Base-by-base conservation (phyloP, 2,329 filamentous ascomycete genomes). In the Chrysoporthe cubensis region DNA sequence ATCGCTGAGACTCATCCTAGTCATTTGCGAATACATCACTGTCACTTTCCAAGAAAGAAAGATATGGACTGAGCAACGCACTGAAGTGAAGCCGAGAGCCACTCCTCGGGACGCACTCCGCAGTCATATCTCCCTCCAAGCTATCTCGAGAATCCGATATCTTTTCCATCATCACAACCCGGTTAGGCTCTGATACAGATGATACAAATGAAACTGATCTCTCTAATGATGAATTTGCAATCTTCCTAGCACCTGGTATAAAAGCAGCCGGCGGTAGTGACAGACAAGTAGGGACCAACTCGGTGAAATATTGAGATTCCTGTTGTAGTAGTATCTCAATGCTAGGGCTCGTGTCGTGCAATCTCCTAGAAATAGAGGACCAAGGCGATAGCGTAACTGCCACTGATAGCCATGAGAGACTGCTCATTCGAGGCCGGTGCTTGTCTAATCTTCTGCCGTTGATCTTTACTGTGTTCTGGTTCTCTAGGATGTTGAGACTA, bases 1-100 rank as follows among this genome's bases (percentile, higher is more conserved):
- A 34, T 32, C 26, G 16, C 14, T 13, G 21, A 9, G 32, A 13
- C 26, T 16, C 21, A 32, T 40, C 37, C 37, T 9, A 5, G 37
- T 9, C 4, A 9, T 40, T 40, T 40, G 37, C 37, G 37, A 40
- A 40, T 40, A 7, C 7, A 34, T 6, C 26, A 16, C 32, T 16
- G 3, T 32, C 21, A 32, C 26, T 16, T 16, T 34, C 50, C 1
- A 11, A 32, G 26, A 54, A 54, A 34, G 50, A 54, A 8, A 11
- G 13, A 32, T 21, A 9, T 16, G 21, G 50, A 4, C 50, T 54
- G 9, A 46, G 46, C 5, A 37, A 11, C 32, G 59, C 59, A 46
- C 59, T 61, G 42, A 62, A 46, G 18, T 62, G 44, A 11, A 62
- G 60, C 7, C 34, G 60, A 52, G 44, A 52, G 11, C 32, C 6